Evolutionary conservation across 2,329 filamentous ascomycete genomes (phyloP), one percentile per base, ranked within the genome.

Genomic region (Pyrenochaeta sp.): DNA sequence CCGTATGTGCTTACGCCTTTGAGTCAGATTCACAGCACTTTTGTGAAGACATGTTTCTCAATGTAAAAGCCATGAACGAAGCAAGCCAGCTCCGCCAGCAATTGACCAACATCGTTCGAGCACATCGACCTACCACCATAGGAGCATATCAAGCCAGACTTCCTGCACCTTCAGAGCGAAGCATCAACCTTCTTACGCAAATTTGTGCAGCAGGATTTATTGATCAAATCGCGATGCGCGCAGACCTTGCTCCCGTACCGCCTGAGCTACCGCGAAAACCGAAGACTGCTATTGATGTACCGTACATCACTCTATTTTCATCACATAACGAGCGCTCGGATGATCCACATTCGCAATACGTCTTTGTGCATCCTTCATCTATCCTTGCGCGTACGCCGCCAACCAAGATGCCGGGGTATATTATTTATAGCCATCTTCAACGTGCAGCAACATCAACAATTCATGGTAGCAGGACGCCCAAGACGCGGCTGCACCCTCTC

Each of bases 121-220:
- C 85, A 32, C 92, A 94, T 68, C 87, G 92, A 44, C 84, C 89
- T 1, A 66, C 64, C 7, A 66, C 71, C 4, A 67, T 75, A 29
- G 58, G 60, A 7, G 68, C 73, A 4, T 82, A 80, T 61, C 64
- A 77, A 29, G 47, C 78, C 5, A 56, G 83, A 77, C 62, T 94
- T 78, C 76, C 85, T 73, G 71, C 87, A 71, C 79, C 83, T 80
- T 84, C 85, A 0, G 79, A 87, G 6, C 89, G 87, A 61, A 89
- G 75, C 69, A 80, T 96, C 23, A 87, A 88, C 41, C 87, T 91
- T 0, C 81, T 99, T 23, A 96, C 96, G 74, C 91, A 97, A 71
- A 96, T 98, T 78, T 87, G 91, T 18, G 91, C 94, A 0, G 90
- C 92, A 0, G 95, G 94, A 1, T 98, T 97, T 78, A 87, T 98